Percentiles rank a stretch among this genome's conserved stretches.
Conservation (phyloP, 202 grass and related monocot genomes). For the Cymbopogon flexuosus region DNA sequence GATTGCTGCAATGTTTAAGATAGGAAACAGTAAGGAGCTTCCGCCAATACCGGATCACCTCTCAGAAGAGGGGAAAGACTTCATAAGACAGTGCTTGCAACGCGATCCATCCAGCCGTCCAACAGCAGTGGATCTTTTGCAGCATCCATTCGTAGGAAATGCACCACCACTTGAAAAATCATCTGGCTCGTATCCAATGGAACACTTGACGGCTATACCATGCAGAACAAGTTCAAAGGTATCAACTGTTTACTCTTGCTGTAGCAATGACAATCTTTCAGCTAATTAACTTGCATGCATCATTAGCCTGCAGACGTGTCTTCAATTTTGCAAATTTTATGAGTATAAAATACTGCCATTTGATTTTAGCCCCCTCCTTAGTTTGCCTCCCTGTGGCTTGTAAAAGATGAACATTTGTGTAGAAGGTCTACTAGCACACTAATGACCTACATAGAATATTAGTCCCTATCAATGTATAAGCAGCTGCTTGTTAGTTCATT, state of each 20-base stretch:
- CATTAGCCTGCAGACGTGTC: not conserved
- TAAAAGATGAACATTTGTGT: not conserved
- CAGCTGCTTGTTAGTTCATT: not conserved
- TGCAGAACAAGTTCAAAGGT: constrained; percentile 52
- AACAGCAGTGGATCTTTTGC: constrained; percentile 75
- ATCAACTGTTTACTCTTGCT: constrained; percentile 31
- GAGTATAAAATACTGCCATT: not conserved
- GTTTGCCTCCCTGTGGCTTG: not conserved
- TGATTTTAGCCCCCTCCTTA: not conserved
- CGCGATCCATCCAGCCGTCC: constrained; percentile 78
- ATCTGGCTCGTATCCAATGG: constrained; percentile 45
- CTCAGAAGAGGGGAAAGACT: constrained; percentile 85
- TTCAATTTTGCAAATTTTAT: constrained; percentile 21
- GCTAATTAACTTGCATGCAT: constrained; percentile 28
- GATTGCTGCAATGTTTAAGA: constrained; percentile 99
- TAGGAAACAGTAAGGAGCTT: constrained; percentile 94
- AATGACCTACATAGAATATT: constrained; percentile 12
- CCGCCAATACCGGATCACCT: constrained; percentile 89
- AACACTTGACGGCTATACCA: constrained; percentile 43
- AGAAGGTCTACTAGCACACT: not conserved
- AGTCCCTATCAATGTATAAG: not conserved
- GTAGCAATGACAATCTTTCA: constrained; percentile 13
- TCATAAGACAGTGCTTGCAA: constrained; percentile 72
- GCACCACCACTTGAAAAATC: constrained; percentile 62
- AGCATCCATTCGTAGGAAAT: constrained; percentile 74